Conservation (phyloP, 768 basidiomycete species). For the Zangia roseola region DNA sequence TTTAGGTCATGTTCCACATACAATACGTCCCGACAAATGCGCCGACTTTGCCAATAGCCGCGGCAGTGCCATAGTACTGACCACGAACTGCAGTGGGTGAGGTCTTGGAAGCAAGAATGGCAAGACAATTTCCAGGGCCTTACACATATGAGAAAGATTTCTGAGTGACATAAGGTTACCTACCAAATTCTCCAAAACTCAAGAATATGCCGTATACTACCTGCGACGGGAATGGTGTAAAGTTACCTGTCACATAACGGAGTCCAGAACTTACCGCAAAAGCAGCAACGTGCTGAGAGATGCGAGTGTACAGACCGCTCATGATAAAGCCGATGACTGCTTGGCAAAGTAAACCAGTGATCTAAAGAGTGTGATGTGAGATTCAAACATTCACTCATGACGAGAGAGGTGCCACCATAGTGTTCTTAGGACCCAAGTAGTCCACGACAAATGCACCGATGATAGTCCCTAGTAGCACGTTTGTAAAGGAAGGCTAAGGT, state of each 20-base stretch:
- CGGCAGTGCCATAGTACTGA: constrained; percentile 83
- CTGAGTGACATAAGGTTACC: constrained; percentile 7
- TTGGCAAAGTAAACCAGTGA: constrained; percentile 63
- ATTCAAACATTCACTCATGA: not conserved
- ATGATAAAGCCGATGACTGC: constrained; percentile 85
- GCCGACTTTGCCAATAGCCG: constrained; percentile 83
- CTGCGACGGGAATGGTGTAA: constrained; percentile 27
- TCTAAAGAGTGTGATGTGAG: constrained; percentile 38
- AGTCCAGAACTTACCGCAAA: constrained; percentile 55
- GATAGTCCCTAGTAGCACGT: constrained; percentile 46
- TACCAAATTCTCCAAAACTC: constrained; percentile 83
- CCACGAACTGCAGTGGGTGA: constrained; percentile 86
- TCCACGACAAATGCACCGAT: constrained; percentile 77
- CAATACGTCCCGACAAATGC: constrained; percentile 84
- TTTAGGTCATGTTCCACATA: constrained; percentile 32
- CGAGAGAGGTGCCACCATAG: constrained; percentile 50
- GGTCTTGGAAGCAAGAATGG: constrained; percentile 81
- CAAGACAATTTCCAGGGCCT: constrained; percentile 85
- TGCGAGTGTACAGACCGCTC: constrained; percentile 72
- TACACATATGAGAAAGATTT: constrained; percentile 18
- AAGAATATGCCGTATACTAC: constrained; percentile 91
- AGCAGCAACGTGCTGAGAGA: constrained; percentile 64
- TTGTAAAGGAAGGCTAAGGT: constrained; percentile 8
- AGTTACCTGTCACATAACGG: not conserved
- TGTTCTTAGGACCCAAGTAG: constrained; percentile 69